These are phyloP conservation scores for Salvia miltiorrhiza DNA, from an alignment of 257 asterid species.

Conservation along the genomic window DNA sequence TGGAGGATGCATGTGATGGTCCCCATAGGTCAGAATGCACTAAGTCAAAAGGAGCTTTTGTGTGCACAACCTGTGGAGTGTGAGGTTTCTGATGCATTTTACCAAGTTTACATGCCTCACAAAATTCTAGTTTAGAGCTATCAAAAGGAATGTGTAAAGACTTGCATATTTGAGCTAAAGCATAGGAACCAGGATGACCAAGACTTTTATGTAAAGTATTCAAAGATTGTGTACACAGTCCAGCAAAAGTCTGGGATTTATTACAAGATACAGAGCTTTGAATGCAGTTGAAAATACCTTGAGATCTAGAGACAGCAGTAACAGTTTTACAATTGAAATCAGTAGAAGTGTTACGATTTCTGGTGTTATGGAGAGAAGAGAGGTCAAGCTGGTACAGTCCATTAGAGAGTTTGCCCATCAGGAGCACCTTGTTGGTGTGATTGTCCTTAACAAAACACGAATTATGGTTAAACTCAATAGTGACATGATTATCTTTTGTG, in stretches of 20 bases:
- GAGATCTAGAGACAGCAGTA: background rate
- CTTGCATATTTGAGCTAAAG: background rate
- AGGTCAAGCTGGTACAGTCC: background rate
- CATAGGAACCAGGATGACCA: background rate
- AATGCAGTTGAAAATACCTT: background rate
- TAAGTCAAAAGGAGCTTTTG: background rate
- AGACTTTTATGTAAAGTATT: too few relatives aligned
- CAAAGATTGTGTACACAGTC: too few relatives aligned
- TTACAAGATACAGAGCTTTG: too few relatives aligned
- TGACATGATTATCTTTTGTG: background rate
- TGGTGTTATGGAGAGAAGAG: too few relatives aligned
- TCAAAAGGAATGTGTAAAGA: too few relatives aligned
- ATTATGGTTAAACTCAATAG: background rate
- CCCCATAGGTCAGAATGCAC: background rate
- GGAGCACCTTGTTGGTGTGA: background rate
- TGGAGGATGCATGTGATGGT: background rate
- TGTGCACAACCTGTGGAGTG: background rate
- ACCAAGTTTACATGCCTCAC: background rate
- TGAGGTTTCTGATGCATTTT: background rate
- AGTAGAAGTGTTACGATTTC: too few relatives aligned
- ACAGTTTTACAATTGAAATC: too few relatives aligned
- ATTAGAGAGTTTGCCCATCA: background rate
- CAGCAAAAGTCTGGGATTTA: too few relatives aligned
- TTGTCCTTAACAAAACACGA: background rate
- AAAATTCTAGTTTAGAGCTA: accelerated